A percentile compares a stretch with the other conserved stretches of the same genome.
Evolutionary conservation across 139 green algal genomes (phyloP).

Genomic region (Picochlorum sp.): DNA sequence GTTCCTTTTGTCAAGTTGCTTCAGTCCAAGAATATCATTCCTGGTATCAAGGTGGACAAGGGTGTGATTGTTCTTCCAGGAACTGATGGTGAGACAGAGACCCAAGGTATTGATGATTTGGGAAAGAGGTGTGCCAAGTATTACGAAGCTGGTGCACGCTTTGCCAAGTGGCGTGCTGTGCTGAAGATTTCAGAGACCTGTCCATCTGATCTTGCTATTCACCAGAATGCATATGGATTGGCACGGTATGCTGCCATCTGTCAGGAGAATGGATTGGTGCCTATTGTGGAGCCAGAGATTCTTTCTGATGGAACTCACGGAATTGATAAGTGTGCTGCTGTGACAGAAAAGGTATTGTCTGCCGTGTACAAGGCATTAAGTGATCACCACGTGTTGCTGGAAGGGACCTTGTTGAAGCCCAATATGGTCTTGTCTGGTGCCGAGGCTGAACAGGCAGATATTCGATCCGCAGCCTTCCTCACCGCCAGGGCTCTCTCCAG

Average conservation of each 20-base stretch:
- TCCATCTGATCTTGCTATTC: conserved; percentile 57
- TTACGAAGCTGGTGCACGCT: conserved; percentile 60
- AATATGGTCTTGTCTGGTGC: conserved; percentile 64
- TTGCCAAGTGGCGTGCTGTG: conserved; percentile 88
- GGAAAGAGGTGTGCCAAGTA: conserved; percentile 34
- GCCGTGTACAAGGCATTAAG: conserved; percentile 61
- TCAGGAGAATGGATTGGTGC: conserved; percentile 74
- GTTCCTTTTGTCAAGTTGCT: conserved; percentile 62
- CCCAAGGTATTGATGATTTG: conserved; percentile 72
- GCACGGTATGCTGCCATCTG: conserved; percentile 82
- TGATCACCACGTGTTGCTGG: conserved; percentile 81
- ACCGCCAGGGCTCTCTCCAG: conserved; percentile 68
- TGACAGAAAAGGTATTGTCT: conserved; percentile 37
- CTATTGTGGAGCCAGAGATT: conserved; percentile 93
- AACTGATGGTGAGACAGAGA: conserved; percentile 46
- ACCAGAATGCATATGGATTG: conserved; percentile 84
- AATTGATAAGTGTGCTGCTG: conserved; percentile 56
- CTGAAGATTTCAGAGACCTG: conserved; percentile 54
- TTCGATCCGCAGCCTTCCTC: conserved; percentile 20
- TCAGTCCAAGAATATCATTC: conserved; percentile 44
- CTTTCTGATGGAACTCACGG: conserved; percentile 61
- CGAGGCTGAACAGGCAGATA: conserved; percentile 11
- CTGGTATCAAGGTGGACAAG: conserved; percentile 47
- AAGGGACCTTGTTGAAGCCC: conserved; percentile 89
- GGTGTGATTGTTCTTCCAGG: conserved; percentile 51